phyloP scores from a whole-genome alignment of 2,329 filamentous ascomycete genomes.

The Penicillium decumbens region DNA sequence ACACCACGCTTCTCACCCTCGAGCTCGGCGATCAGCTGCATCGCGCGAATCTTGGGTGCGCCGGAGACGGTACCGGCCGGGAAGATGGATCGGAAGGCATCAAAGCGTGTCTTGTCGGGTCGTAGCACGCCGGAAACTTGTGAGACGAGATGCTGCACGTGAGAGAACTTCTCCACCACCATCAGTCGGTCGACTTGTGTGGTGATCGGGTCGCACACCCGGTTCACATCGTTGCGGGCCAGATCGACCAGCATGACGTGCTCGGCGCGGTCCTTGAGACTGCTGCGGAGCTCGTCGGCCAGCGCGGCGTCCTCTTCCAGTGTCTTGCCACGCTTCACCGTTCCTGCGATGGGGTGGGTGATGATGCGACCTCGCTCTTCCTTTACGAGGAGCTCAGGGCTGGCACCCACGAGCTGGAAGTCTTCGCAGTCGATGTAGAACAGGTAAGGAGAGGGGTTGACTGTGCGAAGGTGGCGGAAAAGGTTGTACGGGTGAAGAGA shows the following conservation, averaged over 20 bases:
- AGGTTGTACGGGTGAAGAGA: conserved; percentile 95
- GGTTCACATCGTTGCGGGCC: conserved; percentile 92
- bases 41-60: conserved; percentile 90
- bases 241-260: conserved; percentile 98
- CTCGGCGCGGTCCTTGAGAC: conserved; percentile 86
- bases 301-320: conserved; percentile 75
- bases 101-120: conserved; percentile 79
- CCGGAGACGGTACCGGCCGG: conserved; percentile 93
- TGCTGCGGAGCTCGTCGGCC: conserved; percentile 69
- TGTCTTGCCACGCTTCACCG: conserved; percentile 78
- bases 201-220: conserved; percentile 83
- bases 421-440: conserved; percentile 91
- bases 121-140: conserved; percentile 91
- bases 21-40: conserved; percentile 94
- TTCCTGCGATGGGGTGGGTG: conserved; percentile 95
- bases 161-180: conserved; percentile 90
- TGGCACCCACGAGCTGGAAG: conserved; percentile 93
- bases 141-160: conserved; percentile 94
- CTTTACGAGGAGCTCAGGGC: conserved; percentile 91
- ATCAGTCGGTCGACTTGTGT: conserved; percentile 91
- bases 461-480: conserved; percentile 90
- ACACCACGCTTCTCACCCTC: conserved; percentile 91
- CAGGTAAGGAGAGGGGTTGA: conserved; percentile 95
- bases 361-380: conserved; percentile 81
- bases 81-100: conserved; percentile 94